Base-by-base conservation (phyloP, 1,284 basidiomycete genomes). In the Ganoderma meredithae region DNA sequence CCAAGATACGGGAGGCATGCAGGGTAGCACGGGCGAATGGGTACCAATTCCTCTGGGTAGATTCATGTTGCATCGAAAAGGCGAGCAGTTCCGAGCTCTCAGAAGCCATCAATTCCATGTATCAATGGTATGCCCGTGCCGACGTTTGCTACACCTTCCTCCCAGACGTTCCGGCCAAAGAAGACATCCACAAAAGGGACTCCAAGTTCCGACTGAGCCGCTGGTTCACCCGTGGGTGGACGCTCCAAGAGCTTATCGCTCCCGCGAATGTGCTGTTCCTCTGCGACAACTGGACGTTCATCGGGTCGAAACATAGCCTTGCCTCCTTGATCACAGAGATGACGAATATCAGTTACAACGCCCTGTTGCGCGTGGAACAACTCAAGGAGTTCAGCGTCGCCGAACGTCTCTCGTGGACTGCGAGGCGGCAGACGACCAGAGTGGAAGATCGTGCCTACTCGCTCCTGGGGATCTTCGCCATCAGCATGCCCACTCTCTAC, bases 191-290 rank as follows among this genome's bases (percentile, higher is more conserved):
- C 2, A 19, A 22, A 3, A 3, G 6, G 25, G 22, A 12, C 6
- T 68, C 67, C 33, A 13, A n/a, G n/a, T 62, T 62, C 43, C 60
- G 60, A 3, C 13, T 7, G 12, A 63, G 62, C 44, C 25, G 31
- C 8, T 67, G 66, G 66, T 67, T 67, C 62, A 60, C 53, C 8
- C 66, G 66, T 1, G 61, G 62, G 4, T 63, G 66, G 66, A 67
- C 66, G n/a, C 66, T 67, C 6, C 66, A 67, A 33, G 68, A 66
- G 49, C 68, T 69, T 22, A 63, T 69, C 31, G 64, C 64, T 0
- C 67, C 67, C 0, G 25, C n/a, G 13, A 49, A 60, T 13, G 47
- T 60, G 25, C 6, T 65, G 0, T 69, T 69, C 22, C 47, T 69
- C 4, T 63, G 61, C 13, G 3, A 12, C 6, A 33, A 60, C 22